Evolutionary conservation across 2,329 filamentous ascomycete genomes (phyloP).

Genomic region (Talaromyces verruculosus): DNA sequence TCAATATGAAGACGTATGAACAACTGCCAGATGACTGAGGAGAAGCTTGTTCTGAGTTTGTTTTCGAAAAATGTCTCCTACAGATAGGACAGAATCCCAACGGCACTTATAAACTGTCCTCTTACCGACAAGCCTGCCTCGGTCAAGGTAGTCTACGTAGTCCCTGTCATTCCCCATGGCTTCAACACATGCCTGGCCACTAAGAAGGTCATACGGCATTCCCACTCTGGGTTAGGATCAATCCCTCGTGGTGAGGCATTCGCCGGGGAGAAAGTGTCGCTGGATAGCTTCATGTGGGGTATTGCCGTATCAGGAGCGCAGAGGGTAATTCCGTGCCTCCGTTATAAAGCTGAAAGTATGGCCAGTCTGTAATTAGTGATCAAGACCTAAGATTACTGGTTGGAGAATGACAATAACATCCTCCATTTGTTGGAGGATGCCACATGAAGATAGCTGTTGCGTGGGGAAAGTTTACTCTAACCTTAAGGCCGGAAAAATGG

Average conservation of each 20-base stretch:
- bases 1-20: not conserved
- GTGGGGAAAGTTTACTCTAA: not conserved
- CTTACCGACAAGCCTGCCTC: not conserved
- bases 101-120: not conserved
- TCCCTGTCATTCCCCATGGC: too few relatives aligned
- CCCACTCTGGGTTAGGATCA: not conserved
- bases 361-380: not conserved
- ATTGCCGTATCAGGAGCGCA: constrained; percentile 1
- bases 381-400: not conserved
- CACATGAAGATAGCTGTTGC: not conserved
- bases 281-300: constrained; percentile 4
- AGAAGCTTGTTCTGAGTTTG: not conserved
- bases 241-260: not conserved
- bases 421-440: not conserved
- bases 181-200: not conserved
- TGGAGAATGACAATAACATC: not conserved
- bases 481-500: not conserved
- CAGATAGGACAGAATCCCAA: not conserved
- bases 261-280: constrained; percentile 2
- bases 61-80: not conserved
- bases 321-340: not conserved
- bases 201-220: constrained; percentile 1
- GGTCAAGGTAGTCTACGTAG: not conserved
- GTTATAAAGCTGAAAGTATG: not conserved
- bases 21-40: not conserved